Evolutionary conservation across 345 rosid genomes (phyloP), one percentile per base, ranked within the genome.

Genomic region (Excoecaria agallocha): DNA sequence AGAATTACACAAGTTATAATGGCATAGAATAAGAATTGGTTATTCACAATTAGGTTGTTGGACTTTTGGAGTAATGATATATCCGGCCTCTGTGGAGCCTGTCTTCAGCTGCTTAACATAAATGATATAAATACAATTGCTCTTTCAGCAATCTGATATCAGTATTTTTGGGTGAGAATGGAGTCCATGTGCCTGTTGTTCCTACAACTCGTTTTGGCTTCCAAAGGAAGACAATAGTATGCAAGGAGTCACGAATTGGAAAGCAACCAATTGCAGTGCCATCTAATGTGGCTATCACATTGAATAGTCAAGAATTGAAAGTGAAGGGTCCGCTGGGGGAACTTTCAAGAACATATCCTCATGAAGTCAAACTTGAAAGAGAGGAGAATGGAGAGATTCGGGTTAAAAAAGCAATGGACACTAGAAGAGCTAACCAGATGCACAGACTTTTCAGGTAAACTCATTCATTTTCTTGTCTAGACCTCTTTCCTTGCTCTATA

Each of bases 281-380:
- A 3, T 73, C 86, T 38, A 95, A 83, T 76, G 94, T 93, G 76
- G 87, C 96, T 68, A 71, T 95, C 59, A 82, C 86, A 4, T 63
- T 93, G 83, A 90, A 86, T 80, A 93, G 87, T 49, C 97, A 87
- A 77, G 82, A 77, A 78, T 72, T 95, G 65, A 88, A 86, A 67
- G 96, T 93, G 17, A 95, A 93, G 77, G 97, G 99, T 67, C 99
- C 98, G 8, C 76, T 95, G 37, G 97, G 99, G 69, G 98, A 93
- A 74, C 88, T 93, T 13, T 83, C 94, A 45, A 76, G 81, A 78
- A 86, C 77, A 73, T 91, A 89, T 72, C 99, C 98, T 12, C 88
- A 88, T 35, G 99, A 95, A 85, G 86, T 95, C 54, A 86, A 82
- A 82, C 80, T 90, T 25, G 88, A 85, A 67, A 87, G 81, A 77